A percentile compares a stretch with the other conserved stretches of the same genome.
Conservation (phyloP, 371 early-diverging fungal genomes). For the Rhizopus sp. region DNA sequence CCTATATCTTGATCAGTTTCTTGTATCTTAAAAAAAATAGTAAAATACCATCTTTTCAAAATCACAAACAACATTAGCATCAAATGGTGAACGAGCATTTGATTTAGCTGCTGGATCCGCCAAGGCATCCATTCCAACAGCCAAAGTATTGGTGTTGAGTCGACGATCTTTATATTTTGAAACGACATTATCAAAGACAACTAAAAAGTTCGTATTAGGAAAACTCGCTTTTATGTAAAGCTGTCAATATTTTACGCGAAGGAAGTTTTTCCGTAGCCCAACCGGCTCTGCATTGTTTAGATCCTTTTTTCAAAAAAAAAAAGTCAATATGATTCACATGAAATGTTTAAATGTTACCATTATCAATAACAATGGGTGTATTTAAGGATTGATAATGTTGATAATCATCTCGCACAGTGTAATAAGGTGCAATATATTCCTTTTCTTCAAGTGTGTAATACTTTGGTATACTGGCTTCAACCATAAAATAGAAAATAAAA, state of each 20-base stretch:
- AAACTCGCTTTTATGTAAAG: too few relatives aligned
- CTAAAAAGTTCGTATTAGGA: conserved; percentile 30
- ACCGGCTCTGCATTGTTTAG: conserved; percentile 79
- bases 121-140: conserved; percentile 80
- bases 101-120: conserved; percentile 70
- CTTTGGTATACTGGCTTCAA: conserved; percentile 30
- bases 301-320: conserved; percentile 50
- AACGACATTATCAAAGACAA: conserved; percentile 80
- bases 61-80: conserved; percentile 68
- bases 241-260: too few relatives aligned
- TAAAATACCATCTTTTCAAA: conserved; percentile 65
- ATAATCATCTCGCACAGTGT: conserved; percentile 22
- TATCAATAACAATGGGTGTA: conserved; percentile 71
- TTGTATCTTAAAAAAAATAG: not conserved
- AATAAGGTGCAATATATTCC: conserved; percentile 27
- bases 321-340: not conserved
- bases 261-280: conserved; percentile 74
- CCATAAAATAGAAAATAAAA: conserved; percentile 13
- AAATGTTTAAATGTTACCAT: conserved; percentile 37
- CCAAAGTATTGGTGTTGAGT: conserved; percentile 52
- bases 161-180: conserved; percentile 82
- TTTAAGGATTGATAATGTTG: conserved; percentile 23
- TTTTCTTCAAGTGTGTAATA: conserved; percentile 35
- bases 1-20: conserved; percentile 42
- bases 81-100: conserved; percentile 77